Conservation (phyloP, 2,329 filamentous ascomycete species). For the Clonostachys solani region DNA sequence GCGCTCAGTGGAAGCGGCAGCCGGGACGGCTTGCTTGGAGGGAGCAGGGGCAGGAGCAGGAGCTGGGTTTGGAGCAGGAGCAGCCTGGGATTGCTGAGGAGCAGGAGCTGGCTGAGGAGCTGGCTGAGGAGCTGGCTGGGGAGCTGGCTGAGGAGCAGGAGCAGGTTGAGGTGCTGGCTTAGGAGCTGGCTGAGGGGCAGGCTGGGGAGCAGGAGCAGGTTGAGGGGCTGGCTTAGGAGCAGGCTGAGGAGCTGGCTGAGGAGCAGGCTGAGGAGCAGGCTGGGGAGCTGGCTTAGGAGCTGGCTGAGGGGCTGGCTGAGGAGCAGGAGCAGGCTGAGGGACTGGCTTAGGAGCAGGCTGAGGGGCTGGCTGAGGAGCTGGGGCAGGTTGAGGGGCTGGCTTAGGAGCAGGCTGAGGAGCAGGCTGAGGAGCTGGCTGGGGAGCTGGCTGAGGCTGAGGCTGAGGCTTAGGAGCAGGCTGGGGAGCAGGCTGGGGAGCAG, state of each 20-base stretch:
- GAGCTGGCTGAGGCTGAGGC: neutral
- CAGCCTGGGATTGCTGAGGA: neutral
- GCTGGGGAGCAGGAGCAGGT: neutral
- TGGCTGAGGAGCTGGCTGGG: constrained; percentile 3
- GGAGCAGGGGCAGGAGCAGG: constrained; percentile 1
- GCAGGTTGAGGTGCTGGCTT: no score
- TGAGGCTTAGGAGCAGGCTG: neutral
- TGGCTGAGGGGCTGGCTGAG: neutral
- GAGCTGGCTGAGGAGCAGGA: constrained; percentile 3
- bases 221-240: neutral
- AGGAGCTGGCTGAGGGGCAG: neutral
- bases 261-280: neutral
- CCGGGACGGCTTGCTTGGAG: neutral
- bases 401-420: constrained; percentile 1
- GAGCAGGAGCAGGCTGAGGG: neutral
- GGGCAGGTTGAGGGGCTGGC: neutral
- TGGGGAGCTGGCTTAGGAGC: neutral
- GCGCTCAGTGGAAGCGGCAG: constrained; percentile 7
- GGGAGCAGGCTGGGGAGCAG: constrained; percentile 7
- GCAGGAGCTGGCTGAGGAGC: constrained; percentile 2
- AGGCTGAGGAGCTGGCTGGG: neutral
- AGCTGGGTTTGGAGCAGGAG: neutral
- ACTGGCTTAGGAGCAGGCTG: neutral
- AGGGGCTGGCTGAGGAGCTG: neutral
- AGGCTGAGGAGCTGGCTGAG: neutral